Conservation (phyloP, 2,329 filamentous ascomycete genomes). For the Scopulariopsis brevicaulis region DNA sequence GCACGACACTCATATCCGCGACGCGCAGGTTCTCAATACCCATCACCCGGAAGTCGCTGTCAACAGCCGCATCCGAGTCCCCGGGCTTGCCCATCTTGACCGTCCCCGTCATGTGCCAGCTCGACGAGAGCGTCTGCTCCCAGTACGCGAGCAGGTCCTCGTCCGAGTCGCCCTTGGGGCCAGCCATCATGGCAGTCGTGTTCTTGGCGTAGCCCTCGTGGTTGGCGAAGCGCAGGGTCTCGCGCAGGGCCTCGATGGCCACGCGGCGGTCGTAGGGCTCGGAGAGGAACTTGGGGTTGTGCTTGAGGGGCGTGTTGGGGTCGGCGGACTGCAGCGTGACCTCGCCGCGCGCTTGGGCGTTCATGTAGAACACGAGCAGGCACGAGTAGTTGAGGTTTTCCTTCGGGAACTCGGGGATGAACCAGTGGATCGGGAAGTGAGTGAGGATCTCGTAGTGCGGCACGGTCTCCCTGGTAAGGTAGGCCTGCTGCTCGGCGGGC, state of each 20-base stretch:
- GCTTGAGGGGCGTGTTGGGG: constrained; percentile 33
- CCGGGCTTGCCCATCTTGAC: constrained; percentile 40
- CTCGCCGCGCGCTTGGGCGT: constrained; percentile 39
- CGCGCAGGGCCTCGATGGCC: constrained; percentile 35
- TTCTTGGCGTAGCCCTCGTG: constrained; percentile 31
- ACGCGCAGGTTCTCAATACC: constrained; percentile 19
- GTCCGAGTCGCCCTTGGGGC: constrained; percentile 34
- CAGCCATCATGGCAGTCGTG: constrained; percentile 25
- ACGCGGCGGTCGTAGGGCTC: constrained; percentile 41
- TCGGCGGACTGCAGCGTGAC: constrained; percentile 41
- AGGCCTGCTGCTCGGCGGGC: constrained; percentile 26
- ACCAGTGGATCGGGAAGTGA: constrained; percentile 30
- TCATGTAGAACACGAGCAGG: constrained; percentile 35
- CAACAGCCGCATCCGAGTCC: constrained; percentile 24
- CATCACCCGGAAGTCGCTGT: constrained; percentile 19
- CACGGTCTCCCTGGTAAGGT: constrained; percentile 34
- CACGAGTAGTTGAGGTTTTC: constrained; percentile 20
- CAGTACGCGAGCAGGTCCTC: constrained; percentile 38
- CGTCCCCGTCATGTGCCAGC: constrained; percentile 46
- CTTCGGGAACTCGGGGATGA: constrained; percentile 23
- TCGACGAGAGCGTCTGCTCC: constrained; percentile 28
- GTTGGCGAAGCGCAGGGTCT: constrained; percentile 26
- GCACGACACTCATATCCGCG: constrained; percentile 15
- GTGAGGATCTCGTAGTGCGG: constrained; percentile 45
- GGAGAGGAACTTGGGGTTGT: constrained; percentile 39